A percentile compares a stretch with the other conserved stretches of the same genome.
These are phyloP conservation scores for Pseudopediastrum boryanum DNA, from an alignment of 139 green algal genomes.

Conservation along the genomic window DNA sequence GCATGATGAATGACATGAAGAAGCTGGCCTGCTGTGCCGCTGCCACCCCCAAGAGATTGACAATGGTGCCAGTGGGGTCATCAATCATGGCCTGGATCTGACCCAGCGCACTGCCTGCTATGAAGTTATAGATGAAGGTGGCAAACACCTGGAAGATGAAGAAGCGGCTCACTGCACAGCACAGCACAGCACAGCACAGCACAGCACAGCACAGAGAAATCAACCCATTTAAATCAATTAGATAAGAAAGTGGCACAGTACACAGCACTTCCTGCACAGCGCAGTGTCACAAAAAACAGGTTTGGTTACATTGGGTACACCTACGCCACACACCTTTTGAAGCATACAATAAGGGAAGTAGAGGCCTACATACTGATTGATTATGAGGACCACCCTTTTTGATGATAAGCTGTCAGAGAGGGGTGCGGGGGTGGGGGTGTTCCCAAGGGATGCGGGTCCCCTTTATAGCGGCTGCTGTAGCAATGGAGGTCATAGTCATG, in stretches of 20 bases:
- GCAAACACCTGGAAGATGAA: conserved; percentile 70
- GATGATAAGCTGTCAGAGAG: no score
- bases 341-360: no score
- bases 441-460: no score
- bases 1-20: conserved; percentile 75
- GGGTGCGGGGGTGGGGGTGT: no score
- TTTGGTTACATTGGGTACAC: no score
- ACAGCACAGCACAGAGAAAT: not conserved
- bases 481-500: no score
- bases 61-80: conserved; percentile 36
- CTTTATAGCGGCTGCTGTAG: no score
- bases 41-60: conserved; percentile 63
- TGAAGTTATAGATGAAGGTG: conserved; percentile 69
- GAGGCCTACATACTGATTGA: no score
- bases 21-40: conserved; percentile 76
- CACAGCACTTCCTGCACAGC: not conserved
- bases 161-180: conserved; percentile 24
- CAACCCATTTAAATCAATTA: not conserved
- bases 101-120: conserved; percentile 46
- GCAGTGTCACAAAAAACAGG: not conserved
- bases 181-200: not conserved
- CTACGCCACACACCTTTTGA: no score
- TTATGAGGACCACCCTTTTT: no score
- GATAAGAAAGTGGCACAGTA: not conserved
- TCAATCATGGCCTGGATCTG: conserved; percentile 43